phyloP scores from a whole-genome alignment of 148 eudicot genomes.

The Amaranthus hypochondriacus region DNA sequence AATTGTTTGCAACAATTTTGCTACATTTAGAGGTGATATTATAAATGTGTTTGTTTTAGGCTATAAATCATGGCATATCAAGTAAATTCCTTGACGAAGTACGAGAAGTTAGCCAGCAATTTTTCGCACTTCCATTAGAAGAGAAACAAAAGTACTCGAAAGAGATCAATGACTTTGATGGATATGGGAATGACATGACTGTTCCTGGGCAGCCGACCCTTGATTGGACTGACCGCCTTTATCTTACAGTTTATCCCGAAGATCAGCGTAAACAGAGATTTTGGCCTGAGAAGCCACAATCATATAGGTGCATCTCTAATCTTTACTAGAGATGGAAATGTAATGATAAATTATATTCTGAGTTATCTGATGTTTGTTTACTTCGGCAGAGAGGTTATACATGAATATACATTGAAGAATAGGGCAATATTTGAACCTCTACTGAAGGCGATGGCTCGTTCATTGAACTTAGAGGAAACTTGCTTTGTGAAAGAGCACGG shows the following conservation, averaged over 20 bases:
- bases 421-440: constrained; percentile 11
- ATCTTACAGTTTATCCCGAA: constrained; percentile 37
- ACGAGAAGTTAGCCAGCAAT: constrained; percentile 35
- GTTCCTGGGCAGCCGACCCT: constrained; percentile 41
- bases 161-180: constrained; percentile 37
- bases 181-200: constrained; percentile 51
- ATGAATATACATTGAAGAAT: constrained; percentile 23
- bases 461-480: constrained; percentile 30
- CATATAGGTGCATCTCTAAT: constrained; percentile 37
- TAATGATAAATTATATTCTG: neutral
- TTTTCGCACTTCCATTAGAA: constrained; percentile 42
- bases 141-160: constrained; percentile 48
- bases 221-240: constrained; percentile 68
- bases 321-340: neutral
- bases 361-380: neutral
- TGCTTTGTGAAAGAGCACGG: constrained; percentile 35
- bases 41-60: constrained; percentile 21
- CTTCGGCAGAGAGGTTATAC: constrained; percentile 25
- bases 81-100: constrained; percentile 49
- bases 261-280: constrained; percentile 34
- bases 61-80: constrained; percentile 55
- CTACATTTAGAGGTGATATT: neutral
- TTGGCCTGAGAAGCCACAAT: constrained; percentile 59
- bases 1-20: no score
- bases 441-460: constrained; percentile 32